Conservation (phyloP, 495 filamentous ascomycete species). For the Penicillium canescens region DNA sequence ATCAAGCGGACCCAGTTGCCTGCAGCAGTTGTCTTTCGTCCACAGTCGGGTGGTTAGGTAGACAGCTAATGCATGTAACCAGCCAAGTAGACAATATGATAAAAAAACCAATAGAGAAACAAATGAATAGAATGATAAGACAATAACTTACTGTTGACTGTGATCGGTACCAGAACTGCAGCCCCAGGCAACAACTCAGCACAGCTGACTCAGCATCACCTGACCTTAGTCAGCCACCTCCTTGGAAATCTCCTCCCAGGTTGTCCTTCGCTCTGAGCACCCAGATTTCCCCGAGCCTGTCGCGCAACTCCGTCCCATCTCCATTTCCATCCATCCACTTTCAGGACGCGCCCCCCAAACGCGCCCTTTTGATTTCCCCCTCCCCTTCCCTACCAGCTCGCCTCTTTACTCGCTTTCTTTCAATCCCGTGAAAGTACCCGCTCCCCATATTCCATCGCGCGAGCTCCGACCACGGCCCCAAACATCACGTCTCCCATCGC, state of each 20-base stretch:
- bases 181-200: constrained; percentile 2
- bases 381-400: constrained; percentile 17
- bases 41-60: no score
- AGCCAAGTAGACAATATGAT: no score
- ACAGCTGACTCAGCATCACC: constrained; percentile 24
- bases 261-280: constrained; percentile 39
- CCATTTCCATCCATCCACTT: constrained; percentile 43
- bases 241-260: constrained; percentile 1
- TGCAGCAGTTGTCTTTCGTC: background rate
- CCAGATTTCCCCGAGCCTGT: constrained; percentile 46
- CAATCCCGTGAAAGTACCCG: constrained; percentile 28
- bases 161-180: constrained; percentile 5
- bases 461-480: constrained; percentile 31
- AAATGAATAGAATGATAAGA: no score
- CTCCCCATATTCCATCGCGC: constrained; percentile 30
- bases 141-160: no score
- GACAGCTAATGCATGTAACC: no score
- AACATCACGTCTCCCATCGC: constrained; percentile 41
- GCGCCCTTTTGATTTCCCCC: constrained; percentile 27
- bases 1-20: background rate
- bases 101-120: no score
- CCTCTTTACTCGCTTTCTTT: constrained; percentile 28
- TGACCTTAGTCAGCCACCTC: constrained; percentile 1
- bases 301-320: constrained; percentile 50
- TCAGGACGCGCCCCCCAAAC: constrained; percentile 39